Percentiles rank a stretch among this genome's conserved stretches.
phyloP scores from a whole-genome alignment of 1,284 basidiomycete genomes.

The Takashimella koratensis region DNA sequence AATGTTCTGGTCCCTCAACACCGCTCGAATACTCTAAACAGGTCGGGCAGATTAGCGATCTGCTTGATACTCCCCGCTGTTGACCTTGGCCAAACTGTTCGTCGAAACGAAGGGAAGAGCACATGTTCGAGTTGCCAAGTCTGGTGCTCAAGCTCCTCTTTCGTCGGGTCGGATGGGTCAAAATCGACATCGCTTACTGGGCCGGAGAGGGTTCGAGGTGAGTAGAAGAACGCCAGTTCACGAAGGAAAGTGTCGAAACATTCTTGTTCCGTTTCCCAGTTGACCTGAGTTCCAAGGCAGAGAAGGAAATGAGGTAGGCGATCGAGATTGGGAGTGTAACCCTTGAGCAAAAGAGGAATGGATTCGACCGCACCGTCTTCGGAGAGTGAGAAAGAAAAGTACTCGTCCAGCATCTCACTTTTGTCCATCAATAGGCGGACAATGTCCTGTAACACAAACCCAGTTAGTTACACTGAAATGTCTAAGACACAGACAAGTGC shows the following conservation, averaged over 20 bases:
- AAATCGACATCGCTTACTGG: conserved; percentile 11
- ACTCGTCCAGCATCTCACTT: conserved; percentile 85
- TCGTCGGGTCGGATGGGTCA: conserved; percentile 25
- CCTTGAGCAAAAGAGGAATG: conserved; percentile 75
- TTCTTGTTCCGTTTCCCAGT: conserved; percentile 78
- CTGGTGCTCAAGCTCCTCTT: conserved; percentile 51
- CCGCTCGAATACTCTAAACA: conserved; percentile 86
- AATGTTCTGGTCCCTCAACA: conserved; percentile 57
- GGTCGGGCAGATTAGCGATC: conserved; percentile 77
- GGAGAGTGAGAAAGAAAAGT: conserved; percentile 76
- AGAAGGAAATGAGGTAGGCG: conserved; percentile 80
- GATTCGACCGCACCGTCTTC: conserved; percentile 63
- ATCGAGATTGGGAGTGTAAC: conserved; percentile 80
- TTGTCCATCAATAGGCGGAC: conserved; percentile 48
- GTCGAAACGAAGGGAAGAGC: conserved; percentile 74
- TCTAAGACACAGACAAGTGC: too few species aligned
- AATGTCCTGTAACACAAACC: conserved; percentile 24
- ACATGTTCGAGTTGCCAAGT: conserved; percentile 84
- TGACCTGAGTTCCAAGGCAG: conserved; percentile 78
- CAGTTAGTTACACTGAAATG: neutral
- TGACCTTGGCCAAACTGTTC: conserved; percentile 61
- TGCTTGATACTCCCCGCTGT: conserved; percentile 70
- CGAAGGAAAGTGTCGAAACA: conserved; percentile 84
- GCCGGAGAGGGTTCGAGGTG: conserved; percentile 55
- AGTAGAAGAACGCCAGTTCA: conserved; percentile 88